A percentile compares a stretch with the other conserved stretches of the same genome.
phyloP scores from a whole-genome alignment of 2,329 filamentous ascomycete genomes.

The Chaetomiaceae sp. region DNA sequence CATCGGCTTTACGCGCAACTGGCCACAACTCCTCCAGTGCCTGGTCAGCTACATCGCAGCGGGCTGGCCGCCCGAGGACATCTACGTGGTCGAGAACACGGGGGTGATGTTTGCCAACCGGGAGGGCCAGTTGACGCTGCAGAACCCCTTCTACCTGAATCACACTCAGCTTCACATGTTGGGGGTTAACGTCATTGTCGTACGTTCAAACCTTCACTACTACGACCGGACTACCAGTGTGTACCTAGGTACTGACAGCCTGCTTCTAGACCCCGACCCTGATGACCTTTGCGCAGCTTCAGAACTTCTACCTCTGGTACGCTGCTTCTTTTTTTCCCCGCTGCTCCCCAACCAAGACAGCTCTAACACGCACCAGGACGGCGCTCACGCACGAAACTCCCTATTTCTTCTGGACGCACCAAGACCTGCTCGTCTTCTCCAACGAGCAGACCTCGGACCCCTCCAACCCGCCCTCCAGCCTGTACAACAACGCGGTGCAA shows the following conservation, averaged over 20 bases:
- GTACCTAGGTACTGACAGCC: not conserved
- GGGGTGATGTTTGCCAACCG: slow-evolving; percentile 45
- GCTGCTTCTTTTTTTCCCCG: slow-evolving; percentile 17
- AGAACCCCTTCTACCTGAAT: slow-evolving; percentile 51
- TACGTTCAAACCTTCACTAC: slow-evolving; percentile 15
- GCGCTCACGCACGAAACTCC: slow-evolving; percentile 34
- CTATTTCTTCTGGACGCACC: slow-evolving; percentile 49
- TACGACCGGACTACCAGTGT: not conserved
- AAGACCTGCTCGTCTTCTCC: slow-evolving; percentile 43
- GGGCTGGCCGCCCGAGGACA: slow-evolving; percentile 48
- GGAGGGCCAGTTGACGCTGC: slow-evolving; percentile 36
- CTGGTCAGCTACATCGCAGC: slow-evolving; percentile 48
- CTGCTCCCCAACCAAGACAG: slow-evolving; percentile 28
- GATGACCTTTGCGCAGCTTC: slow-evolving; percentile 47
- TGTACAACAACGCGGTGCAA: slow-evolving; percentile 36
- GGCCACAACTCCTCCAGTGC: slow-evolving; percentile 45
- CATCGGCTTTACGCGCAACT: slow-evolving; percentile 50
- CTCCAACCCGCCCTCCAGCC: slow-evolving; percentile 31
- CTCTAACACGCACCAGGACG: slow-evolving; percentile 4
- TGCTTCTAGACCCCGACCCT: slow-evolving; percentile 40
- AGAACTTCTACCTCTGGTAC: slow-evolving; percentile 45
- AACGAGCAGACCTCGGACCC: slow-evolving; percentile 34
- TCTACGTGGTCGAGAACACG: slow-evolving; percentile 51
- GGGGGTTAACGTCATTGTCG: slow-evolving; percentile 45
- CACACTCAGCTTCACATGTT: slow-evolving; percentile 40